Base-by-base conservation (phyloP, 2,329 filamentous ascomycete genomes). In the Monosporascus sp. region DNA sequence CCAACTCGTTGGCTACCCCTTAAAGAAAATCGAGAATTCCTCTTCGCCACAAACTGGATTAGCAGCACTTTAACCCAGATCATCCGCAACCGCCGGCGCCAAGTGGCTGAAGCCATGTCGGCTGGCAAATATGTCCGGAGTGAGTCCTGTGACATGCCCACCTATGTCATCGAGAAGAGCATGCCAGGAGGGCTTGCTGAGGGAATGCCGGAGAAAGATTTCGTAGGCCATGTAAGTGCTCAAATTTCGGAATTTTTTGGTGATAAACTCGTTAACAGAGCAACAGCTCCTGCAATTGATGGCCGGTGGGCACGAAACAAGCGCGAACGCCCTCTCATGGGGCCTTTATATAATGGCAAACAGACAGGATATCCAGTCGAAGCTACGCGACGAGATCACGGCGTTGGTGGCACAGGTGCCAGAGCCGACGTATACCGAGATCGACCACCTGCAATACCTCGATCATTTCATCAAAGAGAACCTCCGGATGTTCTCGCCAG, bases 381-480 rank as follows among this genome's bases (percentile, higher is more conserved):
- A 62, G 1, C 59, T 74, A 0, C 61, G 71, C 1, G 41, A 62
- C 2, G 72, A 74, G 31, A 65, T 74, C 28, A 51, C 56, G 5
- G 62, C 26, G 17, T 8, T 56, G 18, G 35, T 50, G 24, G 37
- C 17, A 14, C 62, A 63, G n/a, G 62, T 64, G 17, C 61, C 60
- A 28, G 1, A 26, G 61, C 69, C 53, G 66, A 69, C 50, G 1
- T 51, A 35, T 17, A 48, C 31, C 51, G 47, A 50, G 15, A 37
- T 72, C 0, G 68, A 72, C 3, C 47, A 51, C 11, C 55, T 72
- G 6, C n/a, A 48, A 1, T 73, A 70, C 50, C 58, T 73, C 6
- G 61, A 71, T 41, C 68, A 68, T 58, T 67, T 76, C 53, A 63
- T 65, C 54, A 69, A 67, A 31, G 73, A 76, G 55, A 64, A 66